phyloP scores from a whole-genome alignment of 495 filamentous ascomycete genomes.

The Lepidopterella palustris region DNA sequence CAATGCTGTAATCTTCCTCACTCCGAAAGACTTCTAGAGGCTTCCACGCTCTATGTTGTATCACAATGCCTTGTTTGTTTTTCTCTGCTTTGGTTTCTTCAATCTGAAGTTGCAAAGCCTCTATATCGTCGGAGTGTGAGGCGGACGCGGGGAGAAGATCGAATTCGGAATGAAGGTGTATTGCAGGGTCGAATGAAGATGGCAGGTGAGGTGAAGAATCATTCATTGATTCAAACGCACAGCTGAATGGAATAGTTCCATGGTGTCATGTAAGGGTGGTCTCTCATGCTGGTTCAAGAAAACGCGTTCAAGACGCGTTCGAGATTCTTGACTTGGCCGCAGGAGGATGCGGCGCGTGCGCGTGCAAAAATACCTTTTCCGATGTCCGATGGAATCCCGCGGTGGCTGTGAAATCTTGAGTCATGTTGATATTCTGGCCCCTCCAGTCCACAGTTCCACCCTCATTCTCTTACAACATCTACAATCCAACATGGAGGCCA shows the following conservation, averaged over 20 bases:
- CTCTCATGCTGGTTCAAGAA: too few relatives aligned
- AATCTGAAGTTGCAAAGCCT: conserved; percentile 48
- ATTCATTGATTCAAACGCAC: conserved; percentile 4
- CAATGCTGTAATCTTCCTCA: conserved; percentile 50
- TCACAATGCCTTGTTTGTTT: conserved; percentile 48
- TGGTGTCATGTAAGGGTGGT: too few relatives aligned
- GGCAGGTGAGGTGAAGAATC: conserved; percentile 24
- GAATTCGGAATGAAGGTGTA: conserved; percentile 47
- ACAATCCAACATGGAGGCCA: background rate
- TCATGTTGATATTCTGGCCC: background rate
- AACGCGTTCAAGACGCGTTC: too few relatives aligned
- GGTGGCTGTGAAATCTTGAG: background rate
- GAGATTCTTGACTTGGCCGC: too few relatives aligned
- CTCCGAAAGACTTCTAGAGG: conserved; percentile 56
- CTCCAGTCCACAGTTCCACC: too few relatives aligned
- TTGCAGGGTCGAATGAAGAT: conserved; percentile 50
- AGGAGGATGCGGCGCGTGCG: too few relatives aligned
- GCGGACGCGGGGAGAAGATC: conserved; percentile 23
- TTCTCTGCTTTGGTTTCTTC: conserved; percentile 46
- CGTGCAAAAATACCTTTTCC: too few relatives aligned
- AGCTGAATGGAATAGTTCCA: background rate
- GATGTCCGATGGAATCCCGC: too few relatives aligned
- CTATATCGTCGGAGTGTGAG: conserved; percentile 55
- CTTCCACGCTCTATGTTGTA: conserved; percentile 57
- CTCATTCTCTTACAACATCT: background rate